Conservation (phyloP, 306 rosid species). For the Boehmeria nivea region DNA sequence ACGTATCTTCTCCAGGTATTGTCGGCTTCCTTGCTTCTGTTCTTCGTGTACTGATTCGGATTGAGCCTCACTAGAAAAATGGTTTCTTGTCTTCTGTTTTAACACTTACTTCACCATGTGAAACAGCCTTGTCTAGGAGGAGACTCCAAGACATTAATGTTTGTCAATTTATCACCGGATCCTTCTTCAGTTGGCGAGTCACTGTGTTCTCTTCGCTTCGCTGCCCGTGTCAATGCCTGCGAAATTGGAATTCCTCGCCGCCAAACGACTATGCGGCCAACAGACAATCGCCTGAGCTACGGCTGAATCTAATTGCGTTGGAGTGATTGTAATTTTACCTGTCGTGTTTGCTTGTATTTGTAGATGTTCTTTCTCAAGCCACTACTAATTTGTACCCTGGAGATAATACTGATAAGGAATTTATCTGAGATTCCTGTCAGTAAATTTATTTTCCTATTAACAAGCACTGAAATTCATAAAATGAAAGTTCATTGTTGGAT, state of each 20-base stretch:
- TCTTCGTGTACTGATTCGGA: too few species aligned
- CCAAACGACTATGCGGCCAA: slow-evolving; percentile 46
- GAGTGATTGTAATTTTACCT: too few species aligned
- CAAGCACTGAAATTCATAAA: too few species aligned
- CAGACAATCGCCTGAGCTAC: slow-evolving; percentile 56
- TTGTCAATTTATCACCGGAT: slow-evolving; percentile 86
- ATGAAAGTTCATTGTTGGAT: too few species aligned
- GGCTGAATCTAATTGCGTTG: slow-evolving; percentile 31
- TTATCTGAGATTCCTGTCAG: too few species aligned
- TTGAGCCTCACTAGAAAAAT: too few species aligned
- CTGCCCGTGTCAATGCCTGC: slow-evolving; percentile 85
- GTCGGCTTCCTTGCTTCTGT: not conserved
- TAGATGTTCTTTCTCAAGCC: too few species aligned
- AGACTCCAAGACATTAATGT: slow-evolving; percentile 88
- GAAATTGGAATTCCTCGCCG: slow-evolving; percentile 86
- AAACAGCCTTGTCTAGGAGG: slow-evolving; percentile 95
- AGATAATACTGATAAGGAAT: too few species aligned
- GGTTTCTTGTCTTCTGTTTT: not conserved
- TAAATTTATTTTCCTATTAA: too few species aligned
- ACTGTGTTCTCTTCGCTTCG: slow-evolving; percentile 86
- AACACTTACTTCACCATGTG: slow-evolving; percentile 1
- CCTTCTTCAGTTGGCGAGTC: slow-evolving; percentile 73
- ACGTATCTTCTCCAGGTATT: slow-evolving; percentile 92
- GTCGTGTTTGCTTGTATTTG: too few species aligned
- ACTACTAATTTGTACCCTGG: too few species aligned